Conservation (phyloP, 352 stramenopile genomes). For the Phytophthora tentaculata region DNA sequence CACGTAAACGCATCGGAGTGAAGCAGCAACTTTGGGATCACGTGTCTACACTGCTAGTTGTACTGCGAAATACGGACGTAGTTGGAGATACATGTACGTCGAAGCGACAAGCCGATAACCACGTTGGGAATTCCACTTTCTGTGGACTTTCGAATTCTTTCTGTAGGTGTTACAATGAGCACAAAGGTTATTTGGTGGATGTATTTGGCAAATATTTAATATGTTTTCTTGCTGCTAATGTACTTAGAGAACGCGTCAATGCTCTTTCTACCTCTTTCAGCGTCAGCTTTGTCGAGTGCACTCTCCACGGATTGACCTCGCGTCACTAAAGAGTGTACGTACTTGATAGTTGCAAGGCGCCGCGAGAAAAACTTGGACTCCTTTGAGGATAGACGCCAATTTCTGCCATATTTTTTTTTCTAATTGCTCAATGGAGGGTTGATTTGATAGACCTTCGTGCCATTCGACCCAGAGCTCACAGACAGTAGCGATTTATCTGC, state of each 20-base stretch:
- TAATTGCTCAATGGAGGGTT: conserved; percentile 10
- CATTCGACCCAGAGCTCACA: conserved; percentile 13
- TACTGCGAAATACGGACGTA: too few species aligned
- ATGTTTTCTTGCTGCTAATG: conserved; percentile 5
- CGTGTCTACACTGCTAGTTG: too few species aligned
- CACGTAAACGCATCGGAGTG: too few species aligned
- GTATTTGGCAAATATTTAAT: conserved; percentile 2
- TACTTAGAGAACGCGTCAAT: conserved; percentile 21
- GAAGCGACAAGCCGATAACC: too few species aligned
- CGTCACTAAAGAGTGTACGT: neutral
- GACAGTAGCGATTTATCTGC: neutral
- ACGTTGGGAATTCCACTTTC: neutral
- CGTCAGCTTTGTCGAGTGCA: conserved; percentile 10
- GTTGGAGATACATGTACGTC: too few species aligned
- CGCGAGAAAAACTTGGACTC: conserved; percentile 20
- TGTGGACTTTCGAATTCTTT: neutral
- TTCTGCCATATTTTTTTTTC: conserved; percentile 3
- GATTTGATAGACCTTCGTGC: neutral
- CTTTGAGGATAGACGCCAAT: conserved; percentile 20
- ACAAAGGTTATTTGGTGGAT: neutral
- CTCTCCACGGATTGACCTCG: neutral
- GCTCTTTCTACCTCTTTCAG: conserved; percentile 7
- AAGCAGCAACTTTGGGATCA: too few species aligned
- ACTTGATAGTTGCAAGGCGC: conserved; percentile 11
- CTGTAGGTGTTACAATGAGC: neutral